Base-by-base conservation (phyloP, 1,139 yeast genomes). In the Candida tropicalis region DNA sequence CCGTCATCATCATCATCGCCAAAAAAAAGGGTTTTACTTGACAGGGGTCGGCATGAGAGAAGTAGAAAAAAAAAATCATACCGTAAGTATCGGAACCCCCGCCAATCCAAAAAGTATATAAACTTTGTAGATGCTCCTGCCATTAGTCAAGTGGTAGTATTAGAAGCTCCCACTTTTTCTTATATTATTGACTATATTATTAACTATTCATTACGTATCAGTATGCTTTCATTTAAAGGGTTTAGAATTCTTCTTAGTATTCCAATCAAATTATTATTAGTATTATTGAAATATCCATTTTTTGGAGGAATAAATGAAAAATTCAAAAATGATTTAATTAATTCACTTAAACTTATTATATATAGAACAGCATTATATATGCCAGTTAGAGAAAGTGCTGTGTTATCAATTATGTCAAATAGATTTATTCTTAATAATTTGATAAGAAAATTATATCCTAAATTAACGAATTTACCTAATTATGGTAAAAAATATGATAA, bases 401-500 rank as follows among this genome's bases (percentile, higher is more conserved):
- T 40, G 4, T 20, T 49, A 2, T 32, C 42, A 3, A 32, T 45
- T 5, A 20, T 42, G 29, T 27, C 33, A 10, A 39, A 39, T 16
- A 10, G 15, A 7, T 40, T 42, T 20, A 15, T 48, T 17, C 26
- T 47, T 16, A 46, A 48, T 13, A 44, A 29, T 13, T 25, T 47
- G 5, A 33, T 46, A 11, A 37, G 41, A 22, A 12, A 17, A 3
- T 22, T 41, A 12, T 32, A 49, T 38, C 47, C 47, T 7, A 22
- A 24, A n/a, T 41, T 49, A 23, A 45, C 49, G 8, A 23, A 29
- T 2, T 48, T 62, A 15, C 65, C 68, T 4, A 60, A 62, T 8
- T 72, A 60, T 44, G 77, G 77, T 9, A 58, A 61, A 35, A 50
- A 49, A 25, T 71, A 55, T 46, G 72, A 67, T 41, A 49, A 56